These are phyloP conservation scores for Blastomyces parvus DNA, from an alignment of 2,329 filamentous ascomycete species.

Conservation along the genomic window DNA sequence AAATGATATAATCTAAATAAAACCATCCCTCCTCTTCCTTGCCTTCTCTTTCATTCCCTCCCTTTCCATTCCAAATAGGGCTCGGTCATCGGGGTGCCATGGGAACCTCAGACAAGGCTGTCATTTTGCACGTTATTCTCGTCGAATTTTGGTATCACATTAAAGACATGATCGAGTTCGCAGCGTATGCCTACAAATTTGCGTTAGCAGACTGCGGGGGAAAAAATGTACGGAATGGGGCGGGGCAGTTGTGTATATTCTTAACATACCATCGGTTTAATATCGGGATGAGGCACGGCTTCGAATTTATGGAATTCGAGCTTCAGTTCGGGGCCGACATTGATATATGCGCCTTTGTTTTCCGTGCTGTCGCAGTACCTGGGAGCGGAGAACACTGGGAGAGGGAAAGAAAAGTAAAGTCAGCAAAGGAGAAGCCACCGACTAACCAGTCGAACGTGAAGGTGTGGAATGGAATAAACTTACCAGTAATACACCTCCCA, in stretches of 20 bases:
- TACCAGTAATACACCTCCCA: conserved; percentile 86
- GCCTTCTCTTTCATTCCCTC: neutral
- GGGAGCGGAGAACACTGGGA: conserved; percentile 81
- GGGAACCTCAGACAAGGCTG: neutral
- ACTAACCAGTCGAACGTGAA: neutral
- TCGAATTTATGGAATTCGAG: conserved; percentile 89
- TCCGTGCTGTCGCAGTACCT: conserved; percentile 97
- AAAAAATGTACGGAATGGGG: neutral
- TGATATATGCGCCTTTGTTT: conserved; percentile 98
- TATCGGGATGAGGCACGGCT: conserved; percentile 89
- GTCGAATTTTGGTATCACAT: conserved; percentile 15
- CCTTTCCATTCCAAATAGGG: neutral
- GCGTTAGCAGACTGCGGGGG: neutral
- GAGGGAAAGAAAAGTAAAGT: neutral
- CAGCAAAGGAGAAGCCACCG: neutral
- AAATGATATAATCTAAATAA: neutral
- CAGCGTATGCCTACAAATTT: conserved; percentile 37
- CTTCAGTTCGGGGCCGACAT: conserved; percentile 85
- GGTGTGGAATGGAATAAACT: no score
- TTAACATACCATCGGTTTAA: conserved; percentile 70
- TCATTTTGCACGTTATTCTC: neutral
- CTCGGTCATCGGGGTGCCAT: neutral
- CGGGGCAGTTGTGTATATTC: neutral
- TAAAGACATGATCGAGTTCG: conserved; percentile 31
- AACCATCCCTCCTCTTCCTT: neutral